phyloP scores from a whole-genome alignment of 257 asterid genomes.

The Cruciata laevipes region DNA sequence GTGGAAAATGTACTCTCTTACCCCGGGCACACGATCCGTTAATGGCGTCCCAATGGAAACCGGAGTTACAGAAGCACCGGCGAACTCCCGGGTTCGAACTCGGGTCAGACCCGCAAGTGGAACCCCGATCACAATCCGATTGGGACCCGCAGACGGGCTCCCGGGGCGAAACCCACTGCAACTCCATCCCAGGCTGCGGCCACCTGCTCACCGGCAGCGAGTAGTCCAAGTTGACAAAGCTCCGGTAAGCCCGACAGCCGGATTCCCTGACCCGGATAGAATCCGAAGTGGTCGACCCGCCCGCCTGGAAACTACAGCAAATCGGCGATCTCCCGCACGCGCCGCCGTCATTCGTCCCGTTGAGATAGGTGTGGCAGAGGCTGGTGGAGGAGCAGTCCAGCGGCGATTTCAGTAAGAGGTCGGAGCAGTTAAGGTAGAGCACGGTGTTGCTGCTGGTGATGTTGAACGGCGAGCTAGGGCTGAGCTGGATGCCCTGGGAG shows the following conservation, averaged over 20 bases:
- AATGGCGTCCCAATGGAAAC: conserved; percentile 64
- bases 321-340: conserved; percentile 22
- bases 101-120: conserved; percentile 55
- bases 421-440: conserved; percentile 56
- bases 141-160: conserved; percentile 54
- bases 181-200: conserved; percentile 72
- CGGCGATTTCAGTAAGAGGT: conserved; percentile 30
- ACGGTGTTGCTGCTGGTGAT: conserved; percentile 79
- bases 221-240: conserved; percentile 62
- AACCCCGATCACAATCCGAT: conserved; percentile 58
- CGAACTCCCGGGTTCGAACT: conserved; percentile 25
- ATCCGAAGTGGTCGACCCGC: conserved; percentile 68
- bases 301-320: conserved; percentile 71
- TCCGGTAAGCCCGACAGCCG: conserved; percentile 77
- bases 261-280: conserved; percentile 37
- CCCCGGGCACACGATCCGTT: conserved; percentile 53
- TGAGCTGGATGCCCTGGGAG: conserved; percentile 61
- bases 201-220: conserved; percentile 48
- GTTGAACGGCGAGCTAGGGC: conserved; percentile 62
- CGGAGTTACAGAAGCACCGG: conserved; percentile 62
- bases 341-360: conserved; percentile 25
- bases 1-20: conserved; percentile 8
- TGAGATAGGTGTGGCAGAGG: conserved; percentile 62
- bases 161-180: conserved; percentile 66
- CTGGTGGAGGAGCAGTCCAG: conserved; percentile 57